Base-by-base conservation (phyloP, 805 yeast genomes). In the Wickerhamomyces chambardii region DNA sequence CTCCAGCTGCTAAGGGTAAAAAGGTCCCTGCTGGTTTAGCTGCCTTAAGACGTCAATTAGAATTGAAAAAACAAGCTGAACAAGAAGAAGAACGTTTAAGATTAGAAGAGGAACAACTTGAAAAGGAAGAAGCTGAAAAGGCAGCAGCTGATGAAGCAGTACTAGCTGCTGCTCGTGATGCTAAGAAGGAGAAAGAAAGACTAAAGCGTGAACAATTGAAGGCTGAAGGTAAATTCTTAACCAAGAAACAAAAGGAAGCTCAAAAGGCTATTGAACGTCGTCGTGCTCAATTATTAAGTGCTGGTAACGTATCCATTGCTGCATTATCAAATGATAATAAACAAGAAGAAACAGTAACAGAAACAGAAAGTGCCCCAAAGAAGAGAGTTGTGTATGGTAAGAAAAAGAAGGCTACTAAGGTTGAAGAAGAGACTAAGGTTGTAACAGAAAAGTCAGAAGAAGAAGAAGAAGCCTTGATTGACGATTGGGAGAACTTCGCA, bases 221-320 rank as follows among this genome's bases (percentile, higher is more conserved):
- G 63, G 92, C 96, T 26, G 97, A 90, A 63, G 99, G 99, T 53
- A 92, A 92, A 56, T 77, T 80, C 36, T 64, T 92, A 55, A 84
- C 96, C 40, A 92, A 85, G 67, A 90, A 89, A 56, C 98, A 92
- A 69, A 86, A 84, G 63, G 95, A 87, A 60, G 95, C 87, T 57
- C 84, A 84, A 64, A 84, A 78, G 36, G 60, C 78, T 29, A 74
- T 79, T 51, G 97, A 90, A 55, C 83, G 84, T 56, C 86, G 97
- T 65, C 83, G 94, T 59, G 84, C 84, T 45, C 87, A 80, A 51
- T 67, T 90, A 42, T 69, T 90, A 45, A 79, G 79, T 39, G 64
- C 87, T 26, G 83, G 86, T 42, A 75, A 76, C 53, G 70, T 87
- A 31, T 64, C 63, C 31, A 84, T 89, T 50, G 83, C 84, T 19